Evolutionary conservation across 2,329 filamentous ascomycete species (phyloP).

Genomic region (Geosmithia flava): DNA sequence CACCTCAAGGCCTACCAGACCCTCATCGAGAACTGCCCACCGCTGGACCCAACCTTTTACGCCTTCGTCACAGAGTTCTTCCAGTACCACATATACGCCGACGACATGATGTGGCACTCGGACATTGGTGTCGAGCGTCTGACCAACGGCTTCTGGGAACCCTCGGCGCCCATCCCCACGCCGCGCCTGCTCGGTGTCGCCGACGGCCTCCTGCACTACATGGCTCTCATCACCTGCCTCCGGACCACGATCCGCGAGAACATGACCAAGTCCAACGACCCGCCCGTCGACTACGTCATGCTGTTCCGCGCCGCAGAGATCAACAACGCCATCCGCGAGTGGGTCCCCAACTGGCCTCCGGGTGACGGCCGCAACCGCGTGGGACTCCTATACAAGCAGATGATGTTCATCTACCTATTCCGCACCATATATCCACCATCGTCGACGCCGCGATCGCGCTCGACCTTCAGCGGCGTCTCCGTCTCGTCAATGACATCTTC

Average conservation of each 20-base stretch:
- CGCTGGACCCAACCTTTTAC: conserved; percentile 52
- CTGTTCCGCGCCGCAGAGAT: conserved; percentile 65
- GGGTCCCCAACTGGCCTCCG: conserved; percentile 52
- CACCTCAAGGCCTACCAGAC: conserved; percentile 67
- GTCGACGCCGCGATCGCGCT: conserved; percentile 14
- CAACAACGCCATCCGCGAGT: conserved; percentile 60
- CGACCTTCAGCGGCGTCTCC: conserved; percentile 14
- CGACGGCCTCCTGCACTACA: conserved; percentile 68
- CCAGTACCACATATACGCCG: conserved; percentile 66
- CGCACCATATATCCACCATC: conserved; percentile 47
- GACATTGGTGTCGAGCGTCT: conserved; percentile 21
- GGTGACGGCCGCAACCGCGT: conserved; percentile 45
- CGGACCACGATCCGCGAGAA: conserved; percentile 62
- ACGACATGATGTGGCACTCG: conserved; percentile 43
- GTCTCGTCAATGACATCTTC: conserved; percentile 9
- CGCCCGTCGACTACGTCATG: conserved; percentile 60
- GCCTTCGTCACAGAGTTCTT: conserved; percentile 65
- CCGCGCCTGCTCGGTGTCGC: conserved; percentile 64
- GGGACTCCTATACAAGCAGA: conserved; percentile 49
- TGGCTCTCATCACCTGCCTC: conserved; percentile 68
- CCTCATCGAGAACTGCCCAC: conserved; percentile 50
- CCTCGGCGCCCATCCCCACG: conserved; percentile 26
- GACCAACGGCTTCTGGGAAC: conserved; percentile 30
- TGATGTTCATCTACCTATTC: conserved; percentile 54
- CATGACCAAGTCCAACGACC: conserved; percentile 48